A percentile compares a stretch with the other conserved stretches of the same genome.
These are phyloP conservation scores for Phytopythium oedochilum DNA, from an alignment of 352 stramenopile genomes.

Conservation along the genomic window DNA sequence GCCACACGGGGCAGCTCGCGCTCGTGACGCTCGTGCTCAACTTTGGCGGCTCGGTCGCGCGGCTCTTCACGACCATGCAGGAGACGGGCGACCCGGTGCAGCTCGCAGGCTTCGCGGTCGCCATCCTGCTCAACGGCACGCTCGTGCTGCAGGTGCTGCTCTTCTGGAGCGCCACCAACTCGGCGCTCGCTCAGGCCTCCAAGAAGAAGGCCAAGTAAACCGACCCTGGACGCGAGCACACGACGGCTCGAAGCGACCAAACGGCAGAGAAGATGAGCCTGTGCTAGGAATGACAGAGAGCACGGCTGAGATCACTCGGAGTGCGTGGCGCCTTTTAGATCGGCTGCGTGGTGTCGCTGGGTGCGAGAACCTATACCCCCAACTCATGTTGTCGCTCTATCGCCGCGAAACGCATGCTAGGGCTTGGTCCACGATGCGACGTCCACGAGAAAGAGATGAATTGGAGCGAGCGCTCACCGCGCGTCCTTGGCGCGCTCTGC, in stretches of 20 bases:
- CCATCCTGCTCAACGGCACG: conserved; percentile 70
- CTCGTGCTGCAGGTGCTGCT: conserved; percentile 77
- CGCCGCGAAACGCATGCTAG: not conserved
- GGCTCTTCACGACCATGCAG: conserved; percentile 86
- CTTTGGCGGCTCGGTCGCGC: conserved; percentile 70
- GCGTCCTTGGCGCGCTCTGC: not conserved
- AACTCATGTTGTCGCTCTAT: not conserved
- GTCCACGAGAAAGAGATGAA: not conserved
- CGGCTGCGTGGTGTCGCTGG: not conserved
- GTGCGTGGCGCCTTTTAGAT: not conserved
- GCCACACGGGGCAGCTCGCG: conserved; percentile 85
- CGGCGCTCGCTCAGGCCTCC: conserved; percentile 43
- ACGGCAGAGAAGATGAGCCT: not conserved
- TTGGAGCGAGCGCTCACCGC: not conserved
- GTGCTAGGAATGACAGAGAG: not conserved
- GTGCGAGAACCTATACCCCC: not conserved
- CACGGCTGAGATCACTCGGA: not conserved
- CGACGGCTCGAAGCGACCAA: not conserved
- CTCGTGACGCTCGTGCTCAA: conserved; percentile 85
- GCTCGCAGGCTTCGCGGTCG: conserved; percentile 63
- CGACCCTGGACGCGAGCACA: not conserved
- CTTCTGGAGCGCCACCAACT: conserved; percentile 82
- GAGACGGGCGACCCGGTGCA: conserved; percentile 78
- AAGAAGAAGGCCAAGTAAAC: conserved; percentile 72
- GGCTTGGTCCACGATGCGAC: no score